Base-by-base conservation (phyloP, 208 protist genomes). In the Trypanosoma caninum region DNA sequence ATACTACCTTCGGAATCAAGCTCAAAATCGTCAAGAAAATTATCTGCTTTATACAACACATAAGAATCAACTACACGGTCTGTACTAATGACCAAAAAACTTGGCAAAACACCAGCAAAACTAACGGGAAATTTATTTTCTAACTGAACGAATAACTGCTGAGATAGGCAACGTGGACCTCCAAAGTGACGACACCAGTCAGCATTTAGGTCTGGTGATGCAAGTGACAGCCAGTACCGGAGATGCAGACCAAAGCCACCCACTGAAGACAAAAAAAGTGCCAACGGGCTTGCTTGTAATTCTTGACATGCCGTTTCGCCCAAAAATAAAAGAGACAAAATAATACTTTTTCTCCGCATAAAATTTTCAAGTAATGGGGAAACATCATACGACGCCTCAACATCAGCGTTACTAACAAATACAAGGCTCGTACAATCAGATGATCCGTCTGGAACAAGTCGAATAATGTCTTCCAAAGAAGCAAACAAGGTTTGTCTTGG, bases 71-170 rank as follows among this genome's bases (percentile, higher is more conserved):
- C 31, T 61, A 47, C 14, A 60, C 53, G 25, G 25, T 50, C 41
- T 68, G 52, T 10, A 63, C 34, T 47, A 62, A 56, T 51, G 35
- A 69, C 38, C 61, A 67, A 18, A 61, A 72, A 31, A 79, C 71
- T 45, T 74, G 76, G 42, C 59, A 78, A 48, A 35, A 59, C 23
- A 47, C 35, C 51, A 11, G 27, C 25, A 14, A 68, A 53, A 25
- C 56, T 45, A 4, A 93, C 72, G 10, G 89, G 87, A 56, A 96
- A 96, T 18, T 77, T 61, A 16, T 62, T 80, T 33, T 93, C 82
- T 20, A 96, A 68, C 52, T 92, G 84, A 33, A 93, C 89, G 75
- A 96, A 92, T 9, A 96, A 54, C 62, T 96, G 89, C 59, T 93
- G 84, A 13, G 84, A 79, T 9, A 93, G 57, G 57, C 89, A 96